phyloP scores from a whole-genome alignment of 2,329 filamentous ascomycete genomes.

The Chalaropsis thielavioides region DNA sequence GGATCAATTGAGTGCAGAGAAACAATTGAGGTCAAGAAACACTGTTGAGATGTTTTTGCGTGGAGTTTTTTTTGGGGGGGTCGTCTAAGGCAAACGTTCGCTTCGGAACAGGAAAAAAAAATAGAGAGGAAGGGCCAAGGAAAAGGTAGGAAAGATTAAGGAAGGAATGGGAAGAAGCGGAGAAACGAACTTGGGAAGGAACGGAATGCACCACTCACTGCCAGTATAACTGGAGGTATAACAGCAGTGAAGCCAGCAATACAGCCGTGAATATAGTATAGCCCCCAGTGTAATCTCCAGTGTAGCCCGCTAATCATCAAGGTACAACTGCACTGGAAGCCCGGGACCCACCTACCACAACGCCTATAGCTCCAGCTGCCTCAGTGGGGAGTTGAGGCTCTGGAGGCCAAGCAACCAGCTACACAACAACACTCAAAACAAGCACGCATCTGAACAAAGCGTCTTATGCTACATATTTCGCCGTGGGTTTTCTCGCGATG shows the following conservation, averaged over 20 bases:
- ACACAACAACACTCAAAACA: background rate
- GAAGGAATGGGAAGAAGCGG: slow-evolving; percentile 15
- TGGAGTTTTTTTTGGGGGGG: background rate
- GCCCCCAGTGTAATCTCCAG: no score
- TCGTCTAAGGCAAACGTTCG: background rate
- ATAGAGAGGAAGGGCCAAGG: slow-evolving; percentile 7
- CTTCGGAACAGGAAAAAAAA: slow-evolving; percentile 7
- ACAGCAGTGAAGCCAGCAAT: background rate
- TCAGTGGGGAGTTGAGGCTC: background rate
- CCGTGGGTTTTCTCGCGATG: background rate
- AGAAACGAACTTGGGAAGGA: slow-evolving; percentile 14
- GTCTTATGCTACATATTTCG: background rate
- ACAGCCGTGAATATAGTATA: background rate
- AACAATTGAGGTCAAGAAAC: slow-evolving; percentile 11
- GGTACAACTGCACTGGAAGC: no score
- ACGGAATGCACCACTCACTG: background rate
- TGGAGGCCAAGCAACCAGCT: background rate
- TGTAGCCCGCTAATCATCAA: no score
- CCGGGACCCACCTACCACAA: background rate
- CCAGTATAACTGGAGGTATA: background rate
- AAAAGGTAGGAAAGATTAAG: slow-evolving; percentile 5
- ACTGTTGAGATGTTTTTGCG: slow-evolving; percentile 7
- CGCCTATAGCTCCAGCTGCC: background rate
- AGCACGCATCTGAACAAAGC: background rate
- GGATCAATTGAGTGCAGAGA: slow-evolving; percentile 17